Percentiles rank a stretch among this genome's conserved stretches.
Conservation (phyloP, 257 asterid species). For the Orobanche coerulescens region DNA sequence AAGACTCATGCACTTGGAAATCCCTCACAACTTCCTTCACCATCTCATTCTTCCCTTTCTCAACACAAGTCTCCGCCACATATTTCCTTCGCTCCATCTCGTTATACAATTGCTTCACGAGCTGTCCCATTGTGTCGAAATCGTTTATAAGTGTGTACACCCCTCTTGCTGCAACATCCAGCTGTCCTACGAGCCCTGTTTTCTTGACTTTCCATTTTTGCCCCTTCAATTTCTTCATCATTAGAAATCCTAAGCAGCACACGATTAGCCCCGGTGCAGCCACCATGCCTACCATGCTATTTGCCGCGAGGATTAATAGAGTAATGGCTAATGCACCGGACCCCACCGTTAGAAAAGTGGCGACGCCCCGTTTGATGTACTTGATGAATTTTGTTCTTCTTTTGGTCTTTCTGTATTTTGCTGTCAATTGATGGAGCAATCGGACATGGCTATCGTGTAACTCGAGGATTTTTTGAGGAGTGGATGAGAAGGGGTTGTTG, state of each 20-base stretch:
- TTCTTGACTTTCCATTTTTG: neutral
- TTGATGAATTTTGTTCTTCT: slow-evolving; percentile 27
- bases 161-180: slow-evolving; percentile 66
- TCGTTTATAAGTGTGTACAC: slow-evolving; percentile 50
- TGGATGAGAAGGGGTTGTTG: slow-evolving; percentile 41
- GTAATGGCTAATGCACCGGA: slow-evolving; percentile 23
- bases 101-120: slow-evolving; percentile 38
- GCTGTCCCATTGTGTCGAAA: slow-evolving; percentile 47
- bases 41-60: slow-evolving; percentile 37
- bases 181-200: slow-evolving; percentile 24
- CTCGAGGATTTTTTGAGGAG: slow-evolving; percentile 32
- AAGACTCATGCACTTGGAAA: slow-evolving; percentile 28
- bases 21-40: slow-evolving; percentile 45
- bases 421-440: slow-evolving; percentile 37
- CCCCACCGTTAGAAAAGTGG: slow-evolving; percentile 21
- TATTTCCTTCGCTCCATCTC: slow-evolving; percentile 52
- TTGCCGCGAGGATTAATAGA: slow-evolving; percentile 28
- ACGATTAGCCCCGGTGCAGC: slow-evolving; percentile 27
- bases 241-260: slow-evolving; percentile 18
- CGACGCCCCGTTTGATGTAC: slow-evolving; percentile 30
- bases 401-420: slow-evolving; percentile 29
- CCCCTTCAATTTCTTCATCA: slow-evolving; percentile 20
- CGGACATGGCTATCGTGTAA: slow-evolving; percentile 30
- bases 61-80: slow-evolving; percentile 37
- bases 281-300: slow-evolving; percentile 28